phyloP scores from a whole-genome alignment of 2,329 filamentous ascomycete genomes.

The Penicillium griseofulvum region DNA sequence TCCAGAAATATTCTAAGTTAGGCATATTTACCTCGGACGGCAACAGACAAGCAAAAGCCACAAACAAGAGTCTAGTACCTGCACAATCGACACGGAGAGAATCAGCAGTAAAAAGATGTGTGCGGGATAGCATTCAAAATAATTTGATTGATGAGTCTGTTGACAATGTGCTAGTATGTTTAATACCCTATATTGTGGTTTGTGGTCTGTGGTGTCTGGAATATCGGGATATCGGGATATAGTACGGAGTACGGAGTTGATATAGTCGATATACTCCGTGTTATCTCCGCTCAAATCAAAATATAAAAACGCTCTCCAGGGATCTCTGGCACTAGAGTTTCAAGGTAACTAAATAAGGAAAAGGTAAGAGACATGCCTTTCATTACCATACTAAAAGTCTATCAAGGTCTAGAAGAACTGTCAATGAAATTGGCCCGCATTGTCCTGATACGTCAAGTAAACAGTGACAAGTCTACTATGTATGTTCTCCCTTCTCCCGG shows the following conservation, averaged over 20 bases:
- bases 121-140: too few species aligned
- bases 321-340: not conserved
- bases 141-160: too few species aligned
- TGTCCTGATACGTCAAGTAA: not conserved
- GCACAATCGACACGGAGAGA: too few species aligned
- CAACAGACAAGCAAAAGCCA: too few species aligned
- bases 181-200: too few species aligned
- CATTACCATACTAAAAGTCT: not conserved
- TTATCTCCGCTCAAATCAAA: not conserved
- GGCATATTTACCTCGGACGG: not conserved
- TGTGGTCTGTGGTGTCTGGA: not conserved
- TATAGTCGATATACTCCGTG: too few species aligned
- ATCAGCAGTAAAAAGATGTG: too few species aligned
- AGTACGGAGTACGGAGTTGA: too few species aligned
- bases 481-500: not conserved
- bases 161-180: too few species aligned
- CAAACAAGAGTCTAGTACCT: not conserved
- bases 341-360: not conserved
- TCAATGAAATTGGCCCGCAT: not conserved
- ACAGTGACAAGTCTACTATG: not conserved
- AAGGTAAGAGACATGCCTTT: not conserved
- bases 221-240: too few species aligned
- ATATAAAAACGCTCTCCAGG: not conserved
- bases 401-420: not conserved
- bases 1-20: not conserved